These are phyloP conservation scores for Quillaja saponaria DNA, from an alignment of 306 rosid species.

Conservation along the genomic window DNA sequence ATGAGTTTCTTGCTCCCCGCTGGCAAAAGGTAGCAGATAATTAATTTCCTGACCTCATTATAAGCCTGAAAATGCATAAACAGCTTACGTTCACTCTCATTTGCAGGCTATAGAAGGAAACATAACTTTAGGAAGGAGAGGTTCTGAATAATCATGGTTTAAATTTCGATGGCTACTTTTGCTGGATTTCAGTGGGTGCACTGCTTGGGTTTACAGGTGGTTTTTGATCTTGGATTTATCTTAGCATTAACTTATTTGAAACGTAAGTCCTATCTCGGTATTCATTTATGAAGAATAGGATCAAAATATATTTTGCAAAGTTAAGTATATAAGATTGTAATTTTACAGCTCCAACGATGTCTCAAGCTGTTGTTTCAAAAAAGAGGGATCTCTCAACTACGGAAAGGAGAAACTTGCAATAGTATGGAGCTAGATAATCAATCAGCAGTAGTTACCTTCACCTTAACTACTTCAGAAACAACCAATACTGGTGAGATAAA, in stretches of 20 bases:
- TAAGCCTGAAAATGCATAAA: slow-evolving; percentile 1
- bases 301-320: slow-evolving; percentile 6
- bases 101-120: slow-evolving; percentile 47
- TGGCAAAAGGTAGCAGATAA: slow-evolving; percentile 56
- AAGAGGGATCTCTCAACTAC: slow-evolving; percentile 41
- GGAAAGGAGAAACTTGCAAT: slow-evolving; percentile 28
- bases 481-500: slow-evolving; percentile 43
- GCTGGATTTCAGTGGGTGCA: slow-evolving; percentile 57
- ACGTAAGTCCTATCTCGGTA: slow-evolving; percentile 38
- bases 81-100: slow-evolving; percentile 3
- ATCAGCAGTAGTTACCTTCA: slow-evolving; percentile 42
- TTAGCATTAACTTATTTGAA: slow-evolving; percentile 55
- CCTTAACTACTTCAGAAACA: slow-evolving; percentile 36
- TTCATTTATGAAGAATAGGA: slow-evolving; percentile 16
- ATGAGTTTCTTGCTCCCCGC: slow-evolving; percentile 63
- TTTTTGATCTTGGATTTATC: slow-evolving; percentile 53
- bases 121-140: slow-evolving; percentile 41
- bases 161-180: slow-evolving; percentile 43
- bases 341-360: slow-evolving; percentile 54
- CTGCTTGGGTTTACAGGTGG: slow-evolving; percentile 46
- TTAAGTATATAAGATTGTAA: slow-evolving; percentile 29
- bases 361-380: slow-evolving; percentile 53
- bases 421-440: slow-evolving; percentile 35
- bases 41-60: slow-evolving; percentile 4
- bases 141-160: slow-evolving; percentile 51